These are phyloP conservation scores for Cerrena zonata DNA, from an alignment of 1,284 basidiomycete species.

Conservation along the genomic window DNA sequence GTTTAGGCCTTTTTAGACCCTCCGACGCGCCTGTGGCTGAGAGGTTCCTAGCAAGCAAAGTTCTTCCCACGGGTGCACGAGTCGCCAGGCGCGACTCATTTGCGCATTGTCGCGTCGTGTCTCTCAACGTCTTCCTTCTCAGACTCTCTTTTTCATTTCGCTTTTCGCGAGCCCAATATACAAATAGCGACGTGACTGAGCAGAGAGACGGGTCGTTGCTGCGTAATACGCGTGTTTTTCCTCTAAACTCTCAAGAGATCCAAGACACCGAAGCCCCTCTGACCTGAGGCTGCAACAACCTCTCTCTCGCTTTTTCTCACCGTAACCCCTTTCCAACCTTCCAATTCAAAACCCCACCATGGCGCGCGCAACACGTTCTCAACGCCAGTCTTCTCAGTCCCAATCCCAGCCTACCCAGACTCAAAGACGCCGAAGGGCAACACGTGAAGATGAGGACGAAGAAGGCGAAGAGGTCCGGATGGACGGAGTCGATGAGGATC, in stretches of 20 bases:
- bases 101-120: neutral
- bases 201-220: too few relatives aligned
- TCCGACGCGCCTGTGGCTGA: neutral
- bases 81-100: too few relatives aligned
- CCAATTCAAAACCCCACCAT: neutral
- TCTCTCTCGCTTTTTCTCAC: too few relatives aligned
- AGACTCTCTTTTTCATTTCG: too few relatives aligned
- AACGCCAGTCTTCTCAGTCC: constrained; percentile 5
- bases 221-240: too few relatives aligned
- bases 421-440: neutral
- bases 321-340: neutral
- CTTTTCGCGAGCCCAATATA: neutral
- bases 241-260: too few relatives aligned
- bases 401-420: neutral
- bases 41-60: neutral
- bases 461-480: constrained; percentile 24
- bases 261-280: too few relatives aligned
- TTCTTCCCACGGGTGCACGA: neutral
- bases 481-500: neutral
- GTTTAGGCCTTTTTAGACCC: too few relatives aligned
- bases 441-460: constrained; percentile 10
- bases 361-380: constrained; percentile 3
- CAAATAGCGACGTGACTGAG: too few relatives aligned
- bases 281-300: too few relatives aligned
- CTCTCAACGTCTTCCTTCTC: too few relatives aligned